Conservation (phyloP, 1,139 yeast species). For the Pichia sp. region DNA sequence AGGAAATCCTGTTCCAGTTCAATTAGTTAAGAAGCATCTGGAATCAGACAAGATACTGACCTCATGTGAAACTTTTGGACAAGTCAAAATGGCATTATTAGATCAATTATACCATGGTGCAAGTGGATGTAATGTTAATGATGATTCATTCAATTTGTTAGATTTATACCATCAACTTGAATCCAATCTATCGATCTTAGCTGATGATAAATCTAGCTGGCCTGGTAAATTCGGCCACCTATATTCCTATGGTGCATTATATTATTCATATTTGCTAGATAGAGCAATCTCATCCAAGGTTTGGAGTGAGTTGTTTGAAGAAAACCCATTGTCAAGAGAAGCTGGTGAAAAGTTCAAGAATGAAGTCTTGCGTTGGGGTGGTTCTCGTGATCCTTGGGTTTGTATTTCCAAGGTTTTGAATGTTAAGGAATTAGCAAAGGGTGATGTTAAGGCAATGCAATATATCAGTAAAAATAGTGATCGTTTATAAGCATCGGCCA, state of each 20-base stretch:
- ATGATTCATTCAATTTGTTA: constrained; percentile 47
- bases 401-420: constrained; percentile 80
- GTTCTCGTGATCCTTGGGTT: constrained; percentile 86
- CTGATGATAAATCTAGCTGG: constrained; percentile 76
- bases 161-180: constrained; percentile 67
- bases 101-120: constrained; percentile 79
- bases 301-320: constrained; percentile 69
- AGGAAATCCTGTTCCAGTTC: constrained; percentile 55
- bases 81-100: constrained; percentile 83
- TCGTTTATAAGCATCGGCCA: not conserved
- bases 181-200: constrained; percentile 49
- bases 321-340: constrained; percentile 65
- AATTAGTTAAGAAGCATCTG: constrained; percentile 49
- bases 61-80: constrained; percentile 79
- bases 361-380: constrained; percentile 88
- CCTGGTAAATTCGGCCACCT: constrained; percentile 94
- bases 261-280: constrained; percentile 89
- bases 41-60: constrained; percentile 53
- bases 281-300: constrained; percentile 89
- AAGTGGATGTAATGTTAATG: constrained; percentile 33
- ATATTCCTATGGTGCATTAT: constrained; percentile 92
- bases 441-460: constrained; percentile 76
- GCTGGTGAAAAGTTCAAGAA: constrained; percentile 77
- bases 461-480: constrained; percentile 43
- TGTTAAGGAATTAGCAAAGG: constrained; percentile 48